These are phyloP conservation scores for Meyerozyma athensensis DNA, from an alignment of 1,139 yeast genomes.

Conservation along the genomic window DNA sequence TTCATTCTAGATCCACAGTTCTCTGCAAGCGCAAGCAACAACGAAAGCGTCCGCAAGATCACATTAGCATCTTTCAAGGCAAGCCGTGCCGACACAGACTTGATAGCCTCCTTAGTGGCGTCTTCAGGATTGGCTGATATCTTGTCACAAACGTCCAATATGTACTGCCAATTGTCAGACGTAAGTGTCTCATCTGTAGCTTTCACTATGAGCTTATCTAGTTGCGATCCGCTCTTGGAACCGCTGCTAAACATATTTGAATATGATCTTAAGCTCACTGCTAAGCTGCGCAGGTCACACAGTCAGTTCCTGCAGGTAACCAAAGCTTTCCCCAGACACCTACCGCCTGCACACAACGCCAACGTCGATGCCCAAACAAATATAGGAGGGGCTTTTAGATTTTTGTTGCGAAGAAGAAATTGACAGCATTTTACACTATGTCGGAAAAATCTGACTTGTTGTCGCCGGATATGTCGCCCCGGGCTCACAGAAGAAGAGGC, in stretches of 20 bases:
- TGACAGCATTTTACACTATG: background rate
- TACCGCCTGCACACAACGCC: too few relatives aligned
- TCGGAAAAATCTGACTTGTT: background rate
- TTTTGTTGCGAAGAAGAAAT: background rate
- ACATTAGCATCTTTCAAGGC: conserved; percentile 73
- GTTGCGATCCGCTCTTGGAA: background rate
- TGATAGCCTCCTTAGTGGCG: conserved; percentile 49
- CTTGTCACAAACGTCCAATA: conserved; percentile 77
- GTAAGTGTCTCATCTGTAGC: conserved; percentile 88
- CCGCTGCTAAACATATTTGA: conserved; percentile 1
- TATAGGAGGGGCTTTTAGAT: background rate
- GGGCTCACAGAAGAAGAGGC: conserved; percentile 33
- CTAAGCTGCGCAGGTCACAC: too few relatives aligned
- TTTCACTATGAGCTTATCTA: conserved; percentile 31
- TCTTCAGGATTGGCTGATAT: conserved; percentile 71
- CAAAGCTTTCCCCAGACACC: too few relatives aligned
- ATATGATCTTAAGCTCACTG: conserved; percentile 9
- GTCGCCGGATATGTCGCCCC: conserved; percentile 1
- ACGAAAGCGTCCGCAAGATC: conserved; percentile 64
- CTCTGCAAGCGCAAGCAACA: conserved; percentile 77
- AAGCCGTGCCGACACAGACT: conserved; percentile 48
- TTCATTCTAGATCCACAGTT: conserved; percentile 89
- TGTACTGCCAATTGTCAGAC: conserved; percentile 79
- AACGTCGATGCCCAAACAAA: background rate
- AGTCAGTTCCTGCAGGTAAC: too few relatives aligned